Conservation (phyloP, 495 filamentous ascomycete genomes). For the Podospora pseudocomata region DNA sequence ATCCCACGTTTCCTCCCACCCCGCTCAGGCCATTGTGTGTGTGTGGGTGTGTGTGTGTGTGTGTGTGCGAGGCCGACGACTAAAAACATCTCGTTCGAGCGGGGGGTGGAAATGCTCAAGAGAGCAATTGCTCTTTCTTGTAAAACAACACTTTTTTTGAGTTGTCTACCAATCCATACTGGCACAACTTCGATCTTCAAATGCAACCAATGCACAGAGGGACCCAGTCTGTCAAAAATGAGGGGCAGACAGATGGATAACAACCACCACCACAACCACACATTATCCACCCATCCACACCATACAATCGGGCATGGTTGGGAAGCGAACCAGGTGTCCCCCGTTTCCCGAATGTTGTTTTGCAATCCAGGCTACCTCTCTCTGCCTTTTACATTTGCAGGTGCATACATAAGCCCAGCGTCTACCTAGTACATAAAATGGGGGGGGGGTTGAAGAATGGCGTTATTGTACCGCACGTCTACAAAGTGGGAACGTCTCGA, state of each 20-base stretch:
- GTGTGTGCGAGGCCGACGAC: neutral
- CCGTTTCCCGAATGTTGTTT: neutral
- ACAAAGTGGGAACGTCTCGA: neutral
- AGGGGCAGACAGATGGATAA: neutral
- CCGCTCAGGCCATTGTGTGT: neutral
- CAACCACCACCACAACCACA: neutral
- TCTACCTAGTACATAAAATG: neutral
- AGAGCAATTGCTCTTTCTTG: neutral
- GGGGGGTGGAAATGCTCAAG: neutral
- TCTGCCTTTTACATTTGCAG: neutral
- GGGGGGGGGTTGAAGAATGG: neutral
- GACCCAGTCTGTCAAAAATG: neutral
- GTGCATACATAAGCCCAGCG: neutral
- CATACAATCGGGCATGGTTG: neutral
- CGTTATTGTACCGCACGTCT: too few species aligned
- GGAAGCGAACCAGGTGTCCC: neutral
- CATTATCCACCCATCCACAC: neutral
- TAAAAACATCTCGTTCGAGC: neutral
- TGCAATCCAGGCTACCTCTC: neutral
- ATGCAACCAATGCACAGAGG: neutral
- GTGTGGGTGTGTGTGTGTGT: neutral
- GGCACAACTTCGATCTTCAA: neutral
- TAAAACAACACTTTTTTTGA: neutral
- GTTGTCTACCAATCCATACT: too few species aligned
- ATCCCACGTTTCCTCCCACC: neutral